Conservation (phyloP, 176 grass and related monocot genomes). For the Poa annua region DNA sequence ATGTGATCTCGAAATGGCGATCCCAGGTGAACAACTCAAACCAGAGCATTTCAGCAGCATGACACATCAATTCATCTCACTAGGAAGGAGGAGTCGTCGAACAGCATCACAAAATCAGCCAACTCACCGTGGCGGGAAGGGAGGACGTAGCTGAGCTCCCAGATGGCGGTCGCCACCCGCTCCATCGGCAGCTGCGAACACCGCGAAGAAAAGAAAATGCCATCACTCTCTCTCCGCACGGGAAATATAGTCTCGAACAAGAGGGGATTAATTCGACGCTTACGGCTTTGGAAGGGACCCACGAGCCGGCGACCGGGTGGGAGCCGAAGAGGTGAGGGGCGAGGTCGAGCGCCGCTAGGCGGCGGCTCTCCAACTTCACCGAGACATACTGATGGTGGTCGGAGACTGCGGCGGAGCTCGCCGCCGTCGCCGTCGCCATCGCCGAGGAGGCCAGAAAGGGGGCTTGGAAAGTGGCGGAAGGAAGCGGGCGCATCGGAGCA, state of each 20-base stretch:
- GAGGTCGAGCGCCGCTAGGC: slow-evolving; percentile 57
- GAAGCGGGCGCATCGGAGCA: slow-evolving; percentile 12
- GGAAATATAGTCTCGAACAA: slow-evolving; percentile 11
- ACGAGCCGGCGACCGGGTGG: slow-evolving; percentile 67
- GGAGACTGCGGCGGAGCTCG: slow-evolving; percentile 40
- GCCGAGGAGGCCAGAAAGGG: slow-evolving; percentile 41
- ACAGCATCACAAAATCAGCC: slow-evolving; percentile 1
- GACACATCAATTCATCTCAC: neutral
- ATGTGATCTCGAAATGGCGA: neutral
- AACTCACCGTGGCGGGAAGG: slow-evolving; percentile 69
- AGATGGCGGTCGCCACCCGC: slow-evolving; percentile 59
- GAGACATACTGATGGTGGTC: slow-evolving; percentile 78
- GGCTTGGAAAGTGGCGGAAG: slow-evolving; percentile 38
- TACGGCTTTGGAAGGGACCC: slow-evolving; percentile 85
- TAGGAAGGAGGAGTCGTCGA: neutral
- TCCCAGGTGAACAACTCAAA: neutral
- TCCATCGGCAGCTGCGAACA: slow-evolving; percentile 69
- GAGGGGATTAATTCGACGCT: slow-evolving; percentile 38
- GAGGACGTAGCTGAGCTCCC: slow-evolving; percentile 90
- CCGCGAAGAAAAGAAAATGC: neutral
- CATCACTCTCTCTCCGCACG: slow-evolving; percentile 28
- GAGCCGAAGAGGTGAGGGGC: slow-evolving; percentile 80
- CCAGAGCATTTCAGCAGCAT: neutral
- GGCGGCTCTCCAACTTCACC: slow-evolving; percentile 72
- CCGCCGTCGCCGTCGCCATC: slow-evolving; percentile 58